Evolutionary conservation across 2,329 filamentous ascomycete species (phyloP), one percentile per base, ranked within the genome.

Genomic region (Stagonosporopsis vannaccii): DNA sequence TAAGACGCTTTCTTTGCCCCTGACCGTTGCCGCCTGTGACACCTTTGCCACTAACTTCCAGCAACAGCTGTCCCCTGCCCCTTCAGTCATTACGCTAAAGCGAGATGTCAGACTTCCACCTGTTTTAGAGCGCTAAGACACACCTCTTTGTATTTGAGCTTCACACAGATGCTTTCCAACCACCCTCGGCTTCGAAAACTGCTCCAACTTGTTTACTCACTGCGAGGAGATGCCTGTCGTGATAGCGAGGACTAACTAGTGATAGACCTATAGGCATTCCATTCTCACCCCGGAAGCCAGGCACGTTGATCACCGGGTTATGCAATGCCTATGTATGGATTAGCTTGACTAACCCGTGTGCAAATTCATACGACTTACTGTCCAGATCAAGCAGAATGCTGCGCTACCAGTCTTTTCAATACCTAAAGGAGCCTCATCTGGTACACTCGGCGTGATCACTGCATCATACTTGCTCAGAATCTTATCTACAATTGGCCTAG

Each of bases 281-380:
- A 55, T 83, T 78, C 26, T 77, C 76, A 0, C 87, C 86, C 30
- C 78, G 72, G 61, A 90, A 89, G 0, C 86, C 87, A 0, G 86
- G 86, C 0, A 90, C 70, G 56, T 89, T 89, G n/a, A 89, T 72
- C 0, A 86, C 84, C 0, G 87, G 87, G 1, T 80, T 82, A 58
- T 90, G 87, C 13, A 89, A 71, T 53, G 63, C 65, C 63, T 51
- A 19, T 25, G 11, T 17, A n/a, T 20, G 7, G 59, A 2, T 17
- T 63, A 37, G 62, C 51, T 37, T 36, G 25, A 20, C 11, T 3
- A 20, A 6, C 6, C 6, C 35, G 15, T n/a, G 2, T 3, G 5
- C 2, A 3, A 13, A 6, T 2, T 5, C 1, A 25, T 3, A 6
- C 2, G 6, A 51, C 49, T 46, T n/a, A 46, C 49, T 7, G 84